These are phyloP conservation scores for Tetradesmus lagerheimii DNA, from an alignment of 139 green algal genomes.

Conservation along the genomic window DNA sequence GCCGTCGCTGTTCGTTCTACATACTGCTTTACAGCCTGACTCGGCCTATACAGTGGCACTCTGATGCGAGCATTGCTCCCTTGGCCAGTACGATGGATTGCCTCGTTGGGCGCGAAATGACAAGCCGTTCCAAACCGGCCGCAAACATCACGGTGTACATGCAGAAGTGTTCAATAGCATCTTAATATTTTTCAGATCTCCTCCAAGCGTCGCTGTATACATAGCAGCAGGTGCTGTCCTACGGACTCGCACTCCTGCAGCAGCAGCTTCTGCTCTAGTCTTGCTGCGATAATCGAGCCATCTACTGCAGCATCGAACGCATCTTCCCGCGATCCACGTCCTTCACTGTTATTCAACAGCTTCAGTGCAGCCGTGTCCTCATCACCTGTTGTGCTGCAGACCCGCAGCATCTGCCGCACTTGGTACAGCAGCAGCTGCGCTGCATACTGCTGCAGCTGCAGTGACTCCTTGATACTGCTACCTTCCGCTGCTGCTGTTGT, in stretches of 20 bases:
- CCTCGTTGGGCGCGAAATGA: neutral
- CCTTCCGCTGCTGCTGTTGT: neutral
- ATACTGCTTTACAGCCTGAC: neutral
- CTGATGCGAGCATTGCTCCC: too few species aligned
- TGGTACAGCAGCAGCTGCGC: constrained; percentile 21
- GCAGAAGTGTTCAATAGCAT: neutral
- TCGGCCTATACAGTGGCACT: too few species aligned
- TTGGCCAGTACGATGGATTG: too few species aligned
- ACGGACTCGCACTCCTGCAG: neutral
- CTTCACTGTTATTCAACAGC: neutral
- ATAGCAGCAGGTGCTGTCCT: neutral
- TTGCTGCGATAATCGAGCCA: neutral
- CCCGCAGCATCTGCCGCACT: constrained; percentile 12
- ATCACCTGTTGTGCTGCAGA: neutral
- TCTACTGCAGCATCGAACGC: neutral
- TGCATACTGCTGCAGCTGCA: constrained; percentile 25
- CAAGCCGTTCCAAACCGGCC: neutral
- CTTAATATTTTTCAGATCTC: neutral
- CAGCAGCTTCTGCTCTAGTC: constrained; percentile 35
- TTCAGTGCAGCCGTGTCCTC: constrained; percentile 26
- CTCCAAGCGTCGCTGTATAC: neutral
- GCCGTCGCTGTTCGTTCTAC: neutral
- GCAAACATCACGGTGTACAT: neutral
- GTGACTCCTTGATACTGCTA: neutral
- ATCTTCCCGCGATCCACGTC: neutral